These are phyloP conservation scores for Physcomitrium patens DNA, from an alignment of 225 moss, liverwort and hornwort species.

Conservation along the genomic window DNA sequence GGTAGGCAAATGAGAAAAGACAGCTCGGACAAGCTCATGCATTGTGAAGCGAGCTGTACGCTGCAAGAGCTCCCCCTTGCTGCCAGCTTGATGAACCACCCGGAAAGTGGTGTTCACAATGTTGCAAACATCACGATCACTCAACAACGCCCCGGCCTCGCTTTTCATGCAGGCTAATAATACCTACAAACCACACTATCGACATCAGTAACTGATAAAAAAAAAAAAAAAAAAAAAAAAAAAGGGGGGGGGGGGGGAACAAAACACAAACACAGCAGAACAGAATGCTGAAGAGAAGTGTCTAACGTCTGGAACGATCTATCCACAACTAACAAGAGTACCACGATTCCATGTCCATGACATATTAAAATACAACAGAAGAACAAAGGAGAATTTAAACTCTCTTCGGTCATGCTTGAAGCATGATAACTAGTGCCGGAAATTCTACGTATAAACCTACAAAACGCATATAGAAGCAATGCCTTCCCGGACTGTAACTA, in stretches of 20 bases:
- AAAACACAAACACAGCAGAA: not conserved
- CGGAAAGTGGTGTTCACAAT: conserved; percentile 78
- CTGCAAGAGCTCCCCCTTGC: conserved; percentile 77
- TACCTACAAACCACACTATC: conserved; percentile 33
- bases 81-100: conserved; percentile 79
- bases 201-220: not conserved
- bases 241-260: too few species aligned
- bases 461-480: not conserved
- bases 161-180: conserved; percentile 77
- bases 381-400: not conserved
- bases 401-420: not conserved
- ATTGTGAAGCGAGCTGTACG: conserved; percentile 73
- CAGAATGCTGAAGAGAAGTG: not conserved
- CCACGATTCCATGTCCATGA: not conserved
- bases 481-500: not conserved
- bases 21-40: conserved; percentile 77
- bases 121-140: conserved; percentile 67
- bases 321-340: not conserved
- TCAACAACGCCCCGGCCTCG: conserved; percentile 65
- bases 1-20: conserved; percentile 67
- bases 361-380: not conserved
- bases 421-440: not conserved
- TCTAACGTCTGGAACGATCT: not conserved
- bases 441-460: not conserved
- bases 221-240: not conserved